Conservation (phyloP, 306 rosid genomes). For the Quillaja saponaria region DNA sequence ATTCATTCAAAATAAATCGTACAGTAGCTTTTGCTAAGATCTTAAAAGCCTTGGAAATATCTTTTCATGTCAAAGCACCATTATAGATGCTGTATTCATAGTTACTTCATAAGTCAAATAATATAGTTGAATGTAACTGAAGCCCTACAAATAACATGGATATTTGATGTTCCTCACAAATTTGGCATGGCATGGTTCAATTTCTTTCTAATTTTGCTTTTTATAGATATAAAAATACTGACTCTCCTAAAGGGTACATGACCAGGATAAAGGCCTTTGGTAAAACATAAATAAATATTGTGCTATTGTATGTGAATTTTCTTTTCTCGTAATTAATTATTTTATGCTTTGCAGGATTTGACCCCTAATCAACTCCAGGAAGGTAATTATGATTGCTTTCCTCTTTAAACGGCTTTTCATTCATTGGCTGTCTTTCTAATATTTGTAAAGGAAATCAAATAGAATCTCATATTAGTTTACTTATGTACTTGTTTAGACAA, state of each 20-base stretch:
- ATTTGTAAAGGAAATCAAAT: conserved; percentile 14
- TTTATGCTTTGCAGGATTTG: conserved; percentile 65
- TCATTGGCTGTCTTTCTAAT: conserved; percentile 5
- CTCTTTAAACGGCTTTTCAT: background rate
- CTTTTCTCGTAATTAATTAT: conserved; percentile 30
- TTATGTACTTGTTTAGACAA: too few species aligned
- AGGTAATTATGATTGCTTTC: conserved; percentile 50
- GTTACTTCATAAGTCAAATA: background rate
- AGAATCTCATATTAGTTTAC: conserved; percentile 10
- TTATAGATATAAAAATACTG: too few species aligned
- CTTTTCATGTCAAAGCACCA: background rate
- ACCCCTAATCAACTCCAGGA: conserved; percentile 92
- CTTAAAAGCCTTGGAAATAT: conserved; percentile 13
- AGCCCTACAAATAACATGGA: too few species aligned
- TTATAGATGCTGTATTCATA: background rate
- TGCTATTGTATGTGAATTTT: conserved; percentile 6
- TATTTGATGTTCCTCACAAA: too few species aligned
- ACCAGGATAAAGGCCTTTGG: too few species aligned
- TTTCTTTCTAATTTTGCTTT: too few species aligned
- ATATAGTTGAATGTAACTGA: background rate
- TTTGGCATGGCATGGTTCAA: too few species aligned
- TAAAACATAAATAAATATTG: background rate
- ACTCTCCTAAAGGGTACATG: too few species aligned
- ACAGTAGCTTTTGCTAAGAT: background rate
- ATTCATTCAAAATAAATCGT: too few species aligned